Evolutionary conservation across 2,329 filamentous ascomycete genomes (phyloP), one percentile per base, ranked within the genome.

Genomic region (Fusarium pilosicola): DNA sequence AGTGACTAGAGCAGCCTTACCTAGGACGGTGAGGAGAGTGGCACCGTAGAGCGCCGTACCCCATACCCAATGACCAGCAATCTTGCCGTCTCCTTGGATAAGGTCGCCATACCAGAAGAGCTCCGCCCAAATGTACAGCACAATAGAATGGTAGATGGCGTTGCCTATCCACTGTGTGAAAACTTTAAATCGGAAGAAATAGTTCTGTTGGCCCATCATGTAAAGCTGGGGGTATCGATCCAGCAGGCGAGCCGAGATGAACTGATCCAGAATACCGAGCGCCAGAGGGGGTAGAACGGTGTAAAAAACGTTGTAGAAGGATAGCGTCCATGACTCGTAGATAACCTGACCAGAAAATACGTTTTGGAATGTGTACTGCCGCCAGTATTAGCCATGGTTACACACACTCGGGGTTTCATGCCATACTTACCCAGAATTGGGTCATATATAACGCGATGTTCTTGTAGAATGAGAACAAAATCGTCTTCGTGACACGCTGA

Each of bases 371-470:
- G 95, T 94, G 84, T 96, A 98, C 93, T 95, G 68, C 3, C 15
- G 17, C 70, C n/a, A 39, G 36, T 15, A 54, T 80, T 72, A 80
- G 77, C 65, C 62, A 51, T 30, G 26, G 26, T 28, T 17, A 9
- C 18, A 8, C 10, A 22, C 4, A 32, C 42, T 30, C 14, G 20
- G 20, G 36, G 18, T 7, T 24, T 32, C 18, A 17, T 39, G n/a
- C 28, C 41, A 36, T 32, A 86, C 92, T 85, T 87, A 95, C 93
- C 94, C 97, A 99, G 81, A 99, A 99, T 81, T 99, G 97, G 68
- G 97, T 99, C 93, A 99, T 95, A 85, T 98, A 99, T 70, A 99
- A 87, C 26, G 95, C 93, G 76, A 98, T 98, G 84, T 99, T 99
- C 88, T 99, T 99, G 88, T 99, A 99, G 83, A 98, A 99, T 12